phyloP scores from a whole-genome alignment of 768 basidiomycete genomes.

The Lanmaoa rubissima region DNA sequence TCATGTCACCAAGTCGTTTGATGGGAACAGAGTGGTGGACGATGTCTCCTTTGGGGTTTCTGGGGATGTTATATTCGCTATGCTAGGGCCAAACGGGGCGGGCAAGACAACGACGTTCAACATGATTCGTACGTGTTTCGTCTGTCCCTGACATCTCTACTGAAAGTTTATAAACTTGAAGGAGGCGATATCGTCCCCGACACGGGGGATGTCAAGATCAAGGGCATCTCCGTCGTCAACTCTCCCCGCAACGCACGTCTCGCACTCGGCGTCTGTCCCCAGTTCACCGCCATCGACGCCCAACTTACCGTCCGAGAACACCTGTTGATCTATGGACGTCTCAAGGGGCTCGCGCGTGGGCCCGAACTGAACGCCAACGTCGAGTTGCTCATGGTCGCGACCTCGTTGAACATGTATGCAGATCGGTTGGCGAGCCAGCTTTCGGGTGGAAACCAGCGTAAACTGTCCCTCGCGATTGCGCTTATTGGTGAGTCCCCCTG shows the following conservation, averaged over 20 bases:
- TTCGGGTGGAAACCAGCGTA: slow-evolving; percentile 79
- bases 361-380: slow-evolving; percentile 52
- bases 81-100: slow-evolving; percentile 81
- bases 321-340: slow-evolving; percentile 63
- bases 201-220: slow-evolving; percentile 65
- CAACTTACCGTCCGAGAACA: slow-evolving; percentile 80
- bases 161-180: slow-evolving; percentile 23
- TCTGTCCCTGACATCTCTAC: not conserved
- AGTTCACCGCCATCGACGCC: slow-evolving; percentile 79
- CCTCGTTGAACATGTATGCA: slow-evolving; percentile 57
- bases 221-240: slow-evolving; percentile 62
- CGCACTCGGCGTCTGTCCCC: slow-evolving; percentile 78
- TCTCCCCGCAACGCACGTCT: slow-evolving; percentile 63
- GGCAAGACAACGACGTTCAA: slow-evolving; percentile 84
- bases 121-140: slow-evolving; percentile 58
- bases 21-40: slow-evolving; percentile 59
- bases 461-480: slow-evolving; percentile 72
- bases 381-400: slow-evolving; percentile 54
- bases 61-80: slow-evolving; percentile 61
- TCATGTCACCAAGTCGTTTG: slow-evolving; percentile 60
- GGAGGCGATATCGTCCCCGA: slow-evolving; percentile 71
- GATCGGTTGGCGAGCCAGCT: slow-evolving; percentile 72
- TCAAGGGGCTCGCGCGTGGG: slow-evolving; percentile 62
- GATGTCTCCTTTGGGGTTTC: slow-evolving; percentile 69
- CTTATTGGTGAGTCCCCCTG: slow-evolving; percentile 49